Percentiles rank a stretch among this genome's conserved stretches.
Evolutionary conservation across 192 early-diverging fungal genomes (phyloP).

Genomic region (Backusella westeae): DNA sequence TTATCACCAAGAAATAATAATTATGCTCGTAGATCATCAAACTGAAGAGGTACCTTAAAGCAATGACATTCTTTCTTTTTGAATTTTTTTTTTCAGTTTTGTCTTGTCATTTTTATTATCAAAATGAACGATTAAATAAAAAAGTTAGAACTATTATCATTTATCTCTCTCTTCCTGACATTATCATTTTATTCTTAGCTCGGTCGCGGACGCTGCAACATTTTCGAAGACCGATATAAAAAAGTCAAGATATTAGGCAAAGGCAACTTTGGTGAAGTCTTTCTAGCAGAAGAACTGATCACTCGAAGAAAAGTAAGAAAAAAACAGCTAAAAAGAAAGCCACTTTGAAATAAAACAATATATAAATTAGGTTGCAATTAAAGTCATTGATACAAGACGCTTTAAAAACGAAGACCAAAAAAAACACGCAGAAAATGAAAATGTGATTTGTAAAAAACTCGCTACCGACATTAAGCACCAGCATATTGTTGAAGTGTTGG

Average conservation of each 20-base stretch:
- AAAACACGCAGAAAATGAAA: constrained; percentile 43
- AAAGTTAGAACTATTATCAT: neutral
- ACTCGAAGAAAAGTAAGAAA: constrained; percentile 42
- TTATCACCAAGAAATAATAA: neutral
- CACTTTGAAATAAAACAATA: neutral
- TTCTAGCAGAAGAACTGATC: constrained; percentile 46
- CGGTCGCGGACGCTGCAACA: neutral
- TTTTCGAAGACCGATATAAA: constrained; percentile 16
- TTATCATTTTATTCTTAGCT: neutral
- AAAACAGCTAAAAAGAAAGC: neutral
- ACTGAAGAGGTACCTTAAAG: neutral
- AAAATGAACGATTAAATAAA: neutral
- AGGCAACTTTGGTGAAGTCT: constrained; percentile 61
- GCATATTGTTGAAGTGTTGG: constrained; percentile 49
- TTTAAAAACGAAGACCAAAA: constrained; percentile 51
- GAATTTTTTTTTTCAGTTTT: neutral
- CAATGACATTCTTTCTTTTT: neutral
- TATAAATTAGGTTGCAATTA: constrained; percentile 47
- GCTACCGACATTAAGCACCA: constrained; percentile 35
- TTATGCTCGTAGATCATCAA: neutral
- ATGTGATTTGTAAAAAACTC: constrained; percentile 36
- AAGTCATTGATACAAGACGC: constrained; percentile 48
- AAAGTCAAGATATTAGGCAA: constrained; percentile 44
- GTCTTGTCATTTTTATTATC: neutral
- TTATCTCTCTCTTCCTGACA: neutral